Conservation (phyloP, 768 basidiomycete genomes). For the Piloderma croceum region DNA sequence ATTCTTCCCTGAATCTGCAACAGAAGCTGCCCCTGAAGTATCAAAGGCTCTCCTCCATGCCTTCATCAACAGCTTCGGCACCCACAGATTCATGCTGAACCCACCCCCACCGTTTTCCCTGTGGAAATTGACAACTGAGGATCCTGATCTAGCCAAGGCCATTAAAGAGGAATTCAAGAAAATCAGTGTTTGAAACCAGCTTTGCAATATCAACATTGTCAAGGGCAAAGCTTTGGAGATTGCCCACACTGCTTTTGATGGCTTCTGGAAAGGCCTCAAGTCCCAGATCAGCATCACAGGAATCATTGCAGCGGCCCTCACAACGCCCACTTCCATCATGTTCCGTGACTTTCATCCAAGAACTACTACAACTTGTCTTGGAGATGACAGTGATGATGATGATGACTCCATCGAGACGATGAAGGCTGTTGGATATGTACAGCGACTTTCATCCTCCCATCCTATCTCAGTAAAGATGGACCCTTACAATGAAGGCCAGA, state of each 20-base stretch:
- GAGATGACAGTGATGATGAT: no score
- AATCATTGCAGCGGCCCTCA: not conserved
- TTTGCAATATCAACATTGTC: constrained; percentile 20
- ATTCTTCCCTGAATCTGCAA: constrained; percentile 29
- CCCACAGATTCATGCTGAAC: constrained; percentile 1
- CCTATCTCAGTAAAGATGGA: no score
- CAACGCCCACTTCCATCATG: constrained; percentile 3
- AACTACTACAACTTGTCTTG: no score
- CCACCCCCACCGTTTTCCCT: constrained; percentile 12
- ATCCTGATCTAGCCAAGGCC: constrained; percentile 19
- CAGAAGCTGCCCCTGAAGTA: constrained; percentile 26
- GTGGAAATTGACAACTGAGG: constrained; percentile 23
- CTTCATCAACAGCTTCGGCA: constrained; percentile 16
- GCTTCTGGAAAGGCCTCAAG: not conserved
- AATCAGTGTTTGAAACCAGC: constrained; percentile 20
- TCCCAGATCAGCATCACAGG: not conserved
- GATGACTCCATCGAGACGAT: no score
- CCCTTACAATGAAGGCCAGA: no score
- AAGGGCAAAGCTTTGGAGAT: not conserved
- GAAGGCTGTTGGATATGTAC: no score
- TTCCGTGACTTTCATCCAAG: no score
- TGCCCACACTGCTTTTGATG: not conserved
- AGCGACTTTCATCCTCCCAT: no score
- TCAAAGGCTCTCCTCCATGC: constrained; percentile 24
- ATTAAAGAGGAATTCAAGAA: constrained; percentile 25